phyloP scores from a whole-genome alignment of 176 grass and related monocot genomes.

The Neostapfia colusana region DNA sequence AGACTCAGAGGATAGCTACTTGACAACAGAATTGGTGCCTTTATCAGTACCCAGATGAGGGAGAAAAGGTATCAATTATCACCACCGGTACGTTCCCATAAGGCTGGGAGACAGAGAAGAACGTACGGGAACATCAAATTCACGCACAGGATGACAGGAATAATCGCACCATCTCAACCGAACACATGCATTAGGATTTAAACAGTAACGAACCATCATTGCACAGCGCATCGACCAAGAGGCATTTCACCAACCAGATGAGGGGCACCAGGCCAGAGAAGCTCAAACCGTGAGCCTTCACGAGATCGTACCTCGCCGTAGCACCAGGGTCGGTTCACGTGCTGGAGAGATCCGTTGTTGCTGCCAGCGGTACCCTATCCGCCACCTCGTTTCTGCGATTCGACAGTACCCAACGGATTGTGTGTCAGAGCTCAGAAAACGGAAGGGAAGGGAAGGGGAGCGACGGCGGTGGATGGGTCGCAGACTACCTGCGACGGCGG shows the following conservation, averaged over 20 bases:
- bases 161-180: not conserved
- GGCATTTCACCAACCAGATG: conserved; percentile 35
- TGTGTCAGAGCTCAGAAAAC: not conserved
- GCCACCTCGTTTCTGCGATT: not conserved
- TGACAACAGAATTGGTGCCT: not conserved
- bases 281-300: not conserved
- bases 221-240: not conserved
- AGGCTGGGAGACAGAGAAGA: too few species aligned
- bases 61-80: too few species aligned
- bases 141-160: too few species aligned
- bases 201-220: not conserved
- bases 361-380: not conserved
- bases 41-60: conserved; percentile 8
- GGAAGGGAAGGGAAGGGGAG: too few species aligned
- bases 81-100: too few species aligned
- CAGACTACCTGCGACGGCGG: not conserved
- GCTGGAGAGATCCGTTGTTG: not conserved
- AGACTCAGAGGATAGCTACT: not conserved
- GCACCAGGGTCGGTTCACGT: not conserved
- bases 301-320: not conserved
- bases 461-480: not conserved
- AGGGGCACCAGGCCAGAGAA: not conserved
- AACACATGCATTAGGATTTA: not conserved
- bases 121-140: too few species aligned
- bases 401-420: not conserved